Evolutionary conservation across 257 asterid species (phyloP), one percentile per base, ranked within the genome.

Genomic region (Fraxinus cuspidata): DNA sequence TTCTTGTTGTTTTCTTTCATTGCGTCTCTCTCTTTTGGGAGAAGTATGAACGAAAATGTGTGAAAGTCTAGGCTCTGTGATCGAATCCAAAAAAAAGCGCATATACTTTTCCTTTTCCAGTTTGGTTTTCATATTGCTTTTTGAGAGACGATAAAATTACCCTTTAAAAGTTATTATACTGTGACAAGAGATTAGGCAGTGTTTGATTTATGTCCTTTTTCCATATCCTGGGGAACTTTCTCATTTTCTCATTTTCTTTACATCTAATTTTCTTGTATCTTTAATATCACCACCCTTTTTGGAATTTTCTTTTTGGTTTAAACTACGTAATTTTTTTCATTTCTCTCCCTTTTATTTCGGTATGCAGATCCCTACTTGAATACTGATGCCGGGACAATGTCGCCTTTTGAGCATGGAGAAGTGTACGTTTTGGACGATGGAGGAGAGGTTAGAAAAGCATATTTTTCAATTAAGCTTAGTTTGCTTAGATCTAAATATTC

Each of bases 331-430:
- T 34, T 44, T 44, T 34, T 13, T 37, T 27, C 49, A 34, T n/a
- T 37, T 5, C 2, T 38, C 18, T 38, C 18, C 47, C 8, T 74
- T 18, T 60, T 21, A 3, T 63, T 32, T 25, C 47, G n/a, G 31
- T 63, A 56, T 81, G 69, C 89, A 94, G 98, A 94, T 88, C 98
- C 98, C 84, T 94, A 94, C 85, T 81, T 94, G 86, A 94, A 92
- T 81, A 88, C 90, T 3, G 98, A 94, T 87, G 98, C 97, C 74
- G 98, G 98, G 77, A 94, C 97, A 42, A 94, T 94, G 98, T 94
- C 98, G 19, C 98, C 98, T 67, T 92, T 94, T 67, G 98, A 94
- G 81, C 98, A 94, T 80, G 98, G 97, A 53, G 98, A 94, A 87
- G 98, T 94, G 11, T 94, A 76, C 79, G 98, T 94, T 77, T 84